Conservation (phyloP, 2,329 filamentous ascomycete genomes). For the Exophiala dermatitidis region DNA sequence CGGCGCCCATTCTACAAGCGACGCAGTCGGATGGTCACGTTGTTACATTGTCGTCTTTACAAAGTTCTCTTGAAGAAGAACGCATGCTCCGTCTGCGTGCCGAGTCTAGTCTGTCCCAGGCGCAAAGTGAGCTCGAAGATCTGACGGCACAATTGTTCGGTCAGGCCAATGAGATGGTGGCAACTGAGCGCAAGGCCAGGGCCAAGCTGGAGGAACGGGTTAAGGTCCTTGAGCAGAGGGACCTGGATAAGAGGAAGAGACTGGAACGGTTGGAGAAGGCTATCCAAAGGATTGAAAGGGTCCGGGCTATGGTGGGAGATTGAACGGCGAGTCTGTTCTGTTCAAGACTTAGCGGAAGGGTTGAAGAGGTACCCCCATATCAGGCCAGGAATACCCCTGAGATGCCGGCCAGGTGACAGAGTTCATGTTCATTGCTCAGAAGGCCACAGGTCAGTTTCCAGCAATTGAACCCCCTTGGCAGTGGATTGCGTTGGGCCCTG, state of each 20-base stretch:
- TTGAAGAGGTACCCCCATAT: background rate
- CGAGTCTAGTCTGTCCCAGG: slow-evolving; percentile 48
- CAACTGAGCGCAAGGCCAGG: slow-evolving; percentile 52
- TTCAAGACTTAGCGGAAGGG: background rate
- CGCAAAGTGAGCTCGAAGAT: slow-evolving; percentile 55
- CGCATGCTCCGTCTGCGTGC: slow-evolving; percentile 50
- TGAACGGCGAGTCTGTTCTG: slow-evolving; percentile 2
- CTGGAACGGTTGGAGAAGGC: slow-evolving; percentile 51
- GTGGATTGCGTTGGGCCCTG: too few relatives aligned
- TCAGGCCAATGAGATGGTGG: slow-evolving; percentile 61
- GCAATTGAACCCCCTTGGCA: too few relatives aligned
- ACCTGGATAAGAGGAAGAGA: slow-evolving; percentile 45
- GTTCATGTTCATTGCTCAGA: too few relatives aligned
- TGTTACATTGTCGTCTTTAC: slow-evolving; percentile 40
- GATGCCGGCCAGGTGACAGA: too few relatives aligned
- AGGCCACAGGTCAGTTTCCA: too few relatives aligned
- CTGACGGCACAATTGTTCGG: slow-evolving; percentile 54
- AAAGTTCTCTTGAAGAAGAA: slow-evolving; percentile 49
- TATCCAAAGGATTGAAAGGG: slow-evolving; percentile 49
- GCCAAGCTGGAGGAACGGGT: slow-evolving; percentile 46
- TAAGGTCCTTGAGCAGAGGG: slow-evolving; percentile 40
- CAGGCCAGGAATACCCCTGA: too few relatives aligned
- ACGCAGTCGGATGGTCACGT: slow-evolving; percentile 11
- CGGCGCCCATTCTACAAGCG: slow-evolving; percentile 12
- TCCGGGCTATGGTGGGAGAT: slow-evolving; percentile 46